Percentiles rank a stretch among this genome's conserved stretches.
These are phyloP conservation scores for Clonostachys rhizophaga DNA, from an alignment of 2,329 filamentous ascomycete genomes.

Conservation along the genomic window DNA sequence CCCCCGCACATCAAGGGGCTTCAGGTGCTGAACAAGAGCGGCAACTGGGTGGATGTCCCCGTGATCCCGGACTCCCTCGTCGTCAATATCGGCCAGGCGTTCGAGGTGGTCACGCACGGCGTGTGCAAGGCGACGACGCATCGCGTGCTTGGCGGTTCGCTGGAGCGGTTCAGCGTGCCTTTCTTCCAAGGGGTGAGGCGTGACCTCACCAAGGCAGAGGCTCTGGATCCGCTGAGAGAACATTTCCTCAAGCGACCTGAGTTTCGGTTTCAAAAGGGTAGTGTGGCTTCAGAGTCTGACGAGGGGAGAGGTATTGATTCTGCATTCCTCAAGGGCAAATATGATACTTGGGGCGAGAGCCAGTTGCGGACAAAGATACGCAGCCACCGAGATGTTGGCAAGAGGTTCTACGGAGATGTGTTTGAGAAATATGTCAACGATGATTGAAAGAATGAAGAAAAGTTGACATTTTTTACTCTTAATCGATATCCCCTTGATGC, in stretches of 20 bases:
- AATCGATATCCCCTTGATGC: no score
- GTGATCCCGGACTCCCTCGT: conserved; percentile 44
- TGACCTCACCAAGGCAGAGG: conserved; percentile 36
- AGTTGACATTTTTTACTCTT: not conserved
- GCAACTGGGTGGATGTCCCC: conserved; percentile 44
- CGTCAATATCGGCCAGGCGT: conserved; percentile 54
- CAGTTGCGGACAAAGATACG: conserved; percentile 49
- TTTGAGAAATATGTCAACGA: conserved; percentile 42
- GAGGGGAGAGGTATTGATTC: conserved; percentile 37
- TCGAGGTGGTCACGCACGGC: conserved; percentile 51
- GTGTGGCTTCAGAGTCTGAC: conserved; percentile 17
- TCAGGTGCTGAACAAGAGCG: conserved; percentile 42
- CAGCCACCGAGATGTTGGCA: conserved; percentile 43
- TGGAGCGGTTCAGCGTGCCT: conserved; percentile 34
- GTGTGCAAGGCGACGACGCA: conserved; percentile 48
- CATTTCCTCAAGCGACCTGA: conserved; percentile 21
- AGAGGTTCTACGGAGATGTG: conserved; percentile 38
- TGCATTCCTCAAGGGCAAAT: conserved; percentile 40
- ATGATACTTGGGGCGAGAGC: conserved; percentile 50
- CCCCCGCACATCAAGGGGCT: conserved; percentile 41
- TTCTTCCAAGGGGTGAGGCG: conserved; percentile 45
- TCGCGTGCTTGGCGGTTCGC: conserved; percentile 25
- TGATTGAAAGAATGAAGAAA: conserved; percentile 2
- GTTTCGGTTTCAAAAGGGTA: no score
- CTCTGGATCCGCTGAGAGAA: conserved; percentile 24